Evolutionary conservation across 306 rosid genomes (phyloP), one percentile per base, ranked within the genome.

Genomic region (Dryas drummondii): DNA sequence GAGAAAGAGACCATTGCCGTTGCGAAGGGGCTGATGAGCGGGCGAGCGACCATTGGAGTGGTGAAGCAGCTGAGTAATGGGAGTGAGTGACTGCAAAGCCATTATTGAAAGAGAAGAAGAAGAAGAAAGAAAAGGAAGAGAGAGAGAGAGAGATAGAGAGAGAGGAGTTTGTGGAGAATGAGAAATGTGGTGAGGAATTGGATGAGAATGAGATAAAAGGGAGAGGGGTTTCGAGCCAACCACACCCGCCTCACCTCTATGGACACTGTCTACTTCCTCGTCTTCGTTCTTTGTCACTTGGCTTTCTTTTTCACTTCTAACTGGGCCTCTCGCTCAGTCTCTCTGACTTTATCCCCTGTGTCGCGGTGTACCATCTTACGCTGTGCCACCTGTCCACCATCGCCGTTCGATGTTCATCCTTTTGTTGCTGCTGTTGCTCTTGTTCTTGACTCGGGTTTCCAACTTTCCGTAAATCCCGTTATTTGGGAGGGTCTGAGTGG

Each of bases 1-100:
- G 56, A 81, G 78, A 37, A 87, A 78, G 44, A 84, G 88, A 7
- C 82, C 71, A 75, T 58, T 76, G 14, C 59, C 71, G 77, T 58
- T 76, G 14, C 59, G 67, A 11, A 74, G 78, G 3, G 82, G 44
- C 26, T 49, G 84, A 10, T 49, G 84, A 10, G 78, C 42, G 26
- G 80, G 47, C 12, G 86, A 70, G 69, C 68, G 77, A 62, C 81
- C 67, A 56, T 52, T 73, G 51, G 83, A 48, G 61, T 78, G 77
- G 4, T 71, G 85, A 41, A 88, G 83, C 2, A 91, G 84, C 16
- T 84, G 94, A 54, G 91, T 57, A 60, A 87, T 40, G 58, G 91
- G 83, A 16, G 79, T 55, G 71, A 86, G 82, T 5, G 93, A 71
- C 74, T 87, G 88, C 62, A 89, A 70, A 80, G 97, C 99, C 99